Conservation (phyloP, 768 basidiomycete species). For the Auricularia cornea region DNA sequence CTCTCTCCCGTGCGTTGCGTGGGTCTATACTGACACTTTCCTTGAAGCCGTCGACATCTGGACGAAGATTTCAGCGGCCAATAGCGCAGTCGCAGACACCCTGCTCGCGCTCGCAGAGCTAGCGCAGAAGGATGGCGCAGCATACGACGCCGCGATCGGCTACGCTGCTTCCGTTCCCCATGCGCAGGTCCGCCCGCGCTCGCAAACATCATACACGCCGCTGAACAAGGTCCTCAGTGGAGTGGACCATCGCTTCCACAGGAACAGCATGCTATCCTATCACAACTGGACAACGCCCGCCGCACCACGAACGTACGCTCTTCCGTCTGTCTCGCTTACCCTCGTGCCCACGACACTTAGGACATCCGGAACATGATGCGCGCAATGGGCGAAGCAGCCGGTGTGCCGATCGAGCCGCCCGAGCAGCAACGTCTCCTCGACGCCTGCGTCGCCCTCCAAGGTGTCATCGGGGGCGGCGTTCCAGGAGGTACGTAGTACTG, state of each 20-base stretch:
- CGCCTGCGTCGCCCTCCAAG: conserved; percentile 63
- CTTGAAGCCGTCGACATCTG: conserved; percentile 14
- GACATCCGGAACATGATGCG: conserved; percentile 73
- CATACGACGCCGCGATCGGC: conserved; percentile 6
- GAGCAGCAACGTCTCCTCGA: conserved; percentile 82
- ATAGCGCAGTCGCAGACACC: conserved; percentile 9
- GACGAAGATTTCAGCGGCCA: conserved; percentile 12
- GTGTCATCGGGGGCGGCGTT: conserved; percentile 90
- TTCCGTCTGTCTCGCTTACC: conserved; percentile 2
- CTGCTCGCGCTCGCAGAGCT: conserved; percentile 8
- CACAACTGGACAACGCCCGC: not conserved
- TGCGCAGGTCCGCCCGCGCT: conserved; percentile 3
- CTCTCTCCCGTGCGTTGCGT: not conserved
- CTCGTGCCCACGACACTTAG: too few species aligned
- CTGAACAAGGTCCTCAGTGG: not conserved
- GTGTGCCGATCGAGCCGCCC: conserved; percentile 83
- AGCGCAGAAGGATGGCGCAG: not conserved
- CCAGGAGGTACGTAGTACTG: conserved; percentile 70
- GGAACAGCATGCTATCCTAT: not conserved
- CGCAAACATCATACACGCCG: not conserved
- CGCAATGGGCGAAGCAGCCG: conserved; percentile 66
- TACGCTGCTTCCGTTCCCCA: not conserved
- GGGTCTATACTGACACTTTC: not conserved
- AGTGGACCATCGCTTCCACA: not conserved
- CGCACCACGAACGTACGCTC: not conserved